A percentile compares a stretch with the other conserved stretches of the same genome.
These are phyloP conservation scores for Diplocarpon rosae DNA, from an alignment of 2,329 filamentous ascomycete species.

Conservation along the genomic window DNA sequence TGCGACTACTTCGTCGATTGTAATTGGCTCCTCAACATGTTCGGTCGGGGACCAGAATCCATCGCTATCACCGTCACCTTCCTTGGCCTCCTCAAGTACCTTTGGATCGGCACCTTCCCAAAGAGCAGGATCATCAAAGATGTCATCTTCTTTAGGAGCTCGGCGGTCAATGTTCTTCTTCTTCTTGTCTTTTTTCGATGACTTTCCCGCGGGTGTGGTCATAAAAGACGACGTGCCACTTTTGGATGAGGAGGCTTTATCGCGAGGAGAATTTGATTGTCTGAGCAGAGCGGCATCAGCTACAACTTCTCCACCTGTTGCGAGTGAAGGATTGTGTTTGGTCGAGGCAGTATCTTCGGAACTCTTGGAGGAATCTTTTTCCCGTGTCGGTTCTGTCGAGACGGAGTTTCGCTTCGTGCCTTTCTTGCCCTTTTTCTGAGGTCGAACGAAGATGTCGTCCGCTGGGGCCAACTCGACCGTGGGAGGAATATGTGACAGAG, in stretches of 20 bases:
- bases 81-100: slow-evolving; percentile 20
- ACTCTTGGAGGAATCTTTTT: neutral
- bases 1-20: neutral
- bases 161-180: slow-evolving; percentile 33
- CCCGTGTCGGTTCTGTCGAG: slow-evolving; percentile 4
- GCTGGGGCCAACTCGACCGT: slow-evolving; percentile 15
- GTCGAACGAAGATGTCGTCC: slow-evolving; percentile 21
- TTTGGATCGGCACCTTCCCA: slow-evolving; percentile 34
- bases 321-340: slow-evolving; percentile 11
- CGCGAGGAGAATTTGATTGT: slow-evolving; percentile 2
- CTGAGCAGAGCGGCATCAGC: slow-evolving; percentile 13
- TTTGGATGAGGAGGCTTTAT: slow-evolving; percentile 1
- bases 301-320: slow-evolving; percentile 12
- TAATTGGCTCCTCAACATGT: slow-evolving; percentile 6
- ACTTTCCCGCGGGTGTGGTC: slow-evolving; percentile 25
- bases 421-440: slow-evolving; percentile 32
- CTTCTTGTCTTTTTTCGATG: slow-evolving; percentile 30
- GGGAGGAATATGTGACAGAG: slow-evolving; percentile 23
- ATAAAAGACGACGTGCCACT: neutral
- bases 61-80: slow-evolving; percentile 18
- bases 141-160: slow-evolving; percentile 32
- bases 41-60: slow-evolving; percentile 29
- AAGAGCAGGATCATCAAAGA: slow-evolving; percentile 35
- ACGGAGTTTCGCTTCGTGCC: slow-evolving; percentile 26
- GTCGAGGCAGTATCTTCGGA: neutral